Evolutionary conservation across 2,329 filamentous ascomycete species (phyloP), one percentile per base, ranked within the genome.

Genomic region (Talaromyces sp.): DNA sequence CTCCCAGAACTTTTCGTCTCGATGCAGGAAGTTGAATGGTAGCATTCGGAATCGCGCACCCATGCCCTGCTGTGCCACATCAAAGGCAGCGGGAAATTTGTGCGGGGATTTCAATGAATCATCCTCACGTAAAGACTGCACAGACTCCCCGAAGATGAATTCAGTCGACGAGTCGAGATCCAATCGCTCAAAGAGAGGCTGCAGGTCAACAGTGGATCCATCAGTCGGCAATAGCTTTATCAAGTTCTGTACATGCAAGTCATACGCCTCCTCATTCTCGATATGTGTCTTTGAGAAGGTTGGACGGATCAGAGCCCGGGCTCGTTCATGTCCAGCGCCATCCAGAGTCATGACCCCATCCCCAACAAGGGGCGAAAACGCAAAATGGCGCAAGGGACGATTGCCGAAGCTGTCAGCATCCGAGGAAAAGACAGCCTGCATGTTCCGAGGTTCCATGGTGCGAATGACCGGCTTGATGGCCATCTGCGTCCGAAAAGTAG

Each of bases 391-490:
- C 52, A 66, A 73, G 13, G 74, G 68, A 0, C 83, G 83, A 54
- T 85, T 81, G 0, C 78, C 74, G 0, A 91, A 92, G 72, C 89
- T 97, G 70, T 95, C 90, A 66, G 81, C 80, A 74, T 96, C 97
- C 73, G 96, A 90, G 0, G 92, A 90, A 13, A 97, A 81, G 25
- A 97, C 83, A 17, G 92, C 90, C 77, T 96, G 95, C 78, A 96
- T 88, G 73, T 96, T 96, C 57, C 74, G 74, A 11, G 78, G 77
- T 19, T 80, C 78, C 22, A 71, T 68, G 6, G 78, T 80, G 71
- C 93, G 83, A 67, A 93, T 66, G 2, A 61, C 31, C 8, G 49
- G 61, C 25, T 49, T 66, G 27, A 65, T 56, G 57, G 57, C 35
- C 56, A 61, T 61, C n/a, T 65, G 63, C 19, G 57, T 65, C 49